Evolutionary conservation across 352 stramenopile species (phyloP).

Genomic region (Phytophthora crassamura): DNA sequence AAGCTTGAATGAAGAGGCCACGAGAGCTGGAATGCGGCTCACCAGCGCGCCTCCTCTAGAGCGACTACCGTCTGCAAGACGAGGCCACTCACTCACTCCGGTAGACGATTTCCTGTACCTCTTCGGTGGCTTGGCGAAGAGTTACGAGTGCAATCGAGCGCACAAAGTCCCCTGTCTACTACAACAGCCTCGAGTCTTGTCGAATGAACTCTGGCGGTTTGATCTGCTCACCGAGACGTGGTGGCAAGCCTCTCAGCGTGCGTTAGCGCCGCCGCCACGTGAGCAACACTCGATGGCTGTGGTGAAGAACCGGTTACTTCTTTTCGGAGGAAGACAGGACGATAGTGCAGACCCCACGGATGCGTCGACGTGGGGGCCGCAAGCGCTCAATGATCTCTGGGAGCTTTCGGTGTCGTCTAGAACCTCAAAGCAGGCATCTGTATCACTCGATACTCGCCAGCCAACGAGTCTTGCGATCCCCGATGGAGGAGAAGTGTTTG

Average conservation of each 20-base stretch:
- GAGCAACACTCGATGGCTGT: conserved; percentile 71
- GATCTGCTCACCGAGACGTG: conserved; percentile 58
- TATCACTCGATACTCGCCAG: conserved; percentile 49
- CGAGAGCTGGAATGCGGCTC: conserved; percentile 38
- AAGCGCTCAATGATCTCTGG: conserved; percentile 67
- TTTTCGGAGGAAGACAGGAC: conserved; percentile 63
- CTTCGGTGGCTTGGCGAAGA: conserved; percentile 67
- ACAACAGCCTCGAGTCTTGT: conserved; percentile 35
- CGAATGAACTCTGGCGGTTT: conserved; percentile 80
- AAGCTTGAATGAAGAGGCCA: conserved; percentile 41
- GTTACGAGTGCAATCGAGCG: conserved; percentile 61
- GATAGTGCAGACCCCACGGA: conserved; percentile 21
- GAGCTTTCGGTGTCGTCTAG: conserved; percentile 62
- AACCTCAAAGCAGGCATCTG: conserved; percentile 34
- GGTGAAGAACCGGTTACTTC: conserved; percentile 51
- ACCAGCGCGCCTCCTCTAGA: conserved; percentile 40
- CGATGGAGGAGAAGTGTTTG: conserved; percentile 62
- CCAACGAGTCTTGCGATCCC: conserved; percentile 41
- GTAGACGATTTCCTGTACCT: conserved; percentile 63
- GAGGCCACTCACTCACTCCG: conserved; percentile 63
- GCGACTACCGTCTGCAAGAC: conserved; percentile 56
- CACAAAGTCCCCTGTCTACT: conserved; percentile 54
- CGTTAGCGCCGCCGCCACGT: conserved; percentile 33
- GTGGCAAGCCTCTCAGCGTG: conserved; percentile 43
- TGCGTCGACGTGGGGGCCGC: conserved; percentile 33